These are phyloP conservation scores for Polyporus arcularius DNA, from an alignment of 768 basidiomycete species.

Conservation along the genomic window DNA sequence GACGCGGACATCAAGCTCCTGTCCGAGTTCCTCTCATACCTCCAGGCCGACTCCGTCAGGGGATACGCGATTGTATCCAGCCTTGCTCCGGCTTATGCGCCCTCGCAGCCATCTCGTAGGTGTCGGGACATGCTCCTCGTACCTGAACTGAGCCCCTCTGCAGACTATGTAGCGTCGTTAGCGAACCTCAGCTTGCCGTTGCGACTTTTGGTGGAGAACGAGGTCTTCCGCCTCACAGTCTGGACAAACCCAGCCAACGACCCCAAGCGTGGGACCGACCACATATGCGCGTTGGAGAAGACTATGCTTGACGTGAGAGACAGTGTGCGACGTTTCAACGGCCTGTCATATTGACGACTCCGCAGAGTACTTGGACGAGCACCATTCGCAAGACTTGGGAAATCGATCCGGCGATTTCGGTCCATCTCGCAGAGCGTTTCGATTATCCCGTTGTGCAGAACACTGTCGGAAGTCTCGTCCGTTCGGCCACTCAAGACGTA, in stretches of 20 bases:
- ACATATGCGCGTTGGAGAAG: conserved; percentile 56
- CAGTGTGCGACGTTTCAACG: not conserved
- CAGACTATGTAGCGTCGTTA: conserved; percentile 62
- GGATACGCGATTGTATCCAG: conserved; percentile 62
- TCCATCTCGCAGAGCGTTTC: conserved; percentile 89
- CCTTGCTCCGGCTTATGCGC: conserved; percentile 50
- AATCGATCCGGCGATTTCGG: conserved; percentile 77
- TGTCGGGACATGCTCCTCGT: conserved; percentile 33
- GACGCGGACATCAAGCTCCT: conserved; percentile 87
- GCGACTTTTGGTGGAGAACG: conserved; percentile 86
- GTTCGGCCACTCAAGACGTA: conserved; percentile 67
- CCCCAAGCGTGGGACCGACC: conserved; percentile 62
- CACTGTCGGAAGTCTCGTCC: conserved; percentile 79
- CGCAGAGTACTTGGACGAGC: conserved; percentile 64
- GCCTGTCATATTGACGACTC: not conserved
- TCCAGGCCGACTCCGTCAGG: conserved; percentile 73
- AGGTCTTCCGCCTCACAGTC: conserved; percentile 81
- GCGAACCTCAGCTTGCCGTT: conserved; percentile 72
- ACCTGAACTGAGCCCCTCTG: conserved; percentile 7
- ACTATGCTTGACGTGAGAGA: conserved; percentile 60
- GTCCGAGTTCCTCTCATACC: conserved; percentile 76
- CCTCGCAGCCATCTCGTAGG: conserved; percentile 30
- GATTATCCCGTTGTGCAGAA: conserved; percentile 60
- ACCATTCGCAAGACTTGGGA: conserved; percentile 78
- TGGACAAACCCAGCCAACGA: conserved; percentile 92